Base-by-base conservation (phyloP, 176 grass and related monocot genomes). In the Canna indica region DNA sequence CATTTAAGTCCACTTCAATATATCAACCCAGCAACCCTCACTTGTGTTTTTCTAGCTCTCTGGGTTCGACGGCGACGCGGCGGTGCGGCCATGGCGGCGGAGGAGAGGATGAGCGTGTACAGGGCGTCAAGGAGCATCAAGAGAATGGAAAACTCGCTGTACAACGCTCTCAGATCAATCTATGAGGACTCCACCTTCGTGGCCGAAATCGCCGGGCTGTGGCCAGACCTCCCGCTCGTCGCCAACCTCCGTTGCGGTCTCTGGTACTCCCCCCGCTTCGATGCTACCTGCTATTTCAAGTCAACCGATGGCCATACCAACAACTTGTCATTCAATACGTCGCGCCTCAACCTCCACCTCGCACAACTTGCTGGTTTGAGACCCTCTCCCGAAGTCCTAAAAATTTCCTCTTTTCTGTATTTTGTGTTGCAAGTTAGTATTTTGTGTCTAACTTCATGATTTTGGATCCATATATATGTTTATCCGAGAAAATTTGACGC, bases 231-330 rank as follows among this genome's bases (percentile, higher is more conserved):
- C 30, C 93, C 93, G 2, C 70, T 92, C 24, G 77, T 87, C 44
- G 88, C 93, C 64, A 92, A 97, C 62, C 93, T 97, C 74, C 93
- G 88, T 20, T 97, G 93, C 77, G 84, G 88, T 62, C 88, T 97
- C 66, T 97, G 93, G 93, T 97, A 92, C 68, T 34, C 82, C 44
- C 86, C 56, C 32, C 74, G 77, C 66, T 73, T 97, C 64, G 46
- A 75, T 8, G 76, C 86, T 59, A 81, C 86, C 27, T 97, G 88
- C 83, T 92, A 97, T 68, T 97, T 97, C 62, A 97, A 97, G 59
- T 97, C 93, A 60, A 90, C 93, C 27, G 93, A 97, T 36, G 93
- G 93, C 0, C 93, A 97, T 46, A 84, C 84, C 39, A 90, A 90
- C 27, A 97, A 97, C 64, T 97, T 86, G 86, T 80, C 79, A 36